A percentile compares a stretch with the other conserved stretches of the same genome.
Conservation (phyloP, 23 red algal genomes). For the Gracilaria gracilis region DNA sequence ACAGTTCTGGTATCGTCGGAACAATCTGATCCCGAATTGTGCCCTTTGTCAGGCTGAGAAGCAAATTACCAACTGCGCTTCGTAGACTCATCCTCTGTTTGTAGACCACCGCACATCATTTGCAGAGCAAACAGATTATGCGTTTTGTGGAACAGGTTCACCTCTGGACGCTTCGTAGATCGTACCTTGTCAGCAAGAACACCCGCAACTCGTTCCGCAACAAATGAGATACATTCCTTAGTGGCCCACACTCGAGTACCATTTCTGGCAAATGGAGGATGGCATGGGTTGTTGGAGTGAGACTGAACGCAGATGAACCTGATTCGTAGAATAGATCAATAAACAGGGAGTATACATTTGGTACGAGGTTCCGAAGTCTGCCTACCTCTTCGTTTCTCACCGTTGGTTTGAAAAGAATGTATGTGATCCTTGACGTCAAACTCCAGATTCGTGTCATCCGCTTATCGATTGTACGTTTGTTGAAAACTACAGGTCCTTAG, state of each 20-base stretch:
- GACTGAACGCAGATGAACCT: not conserved
- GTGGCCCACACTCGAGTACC: not conserved
- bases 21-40: not conserved
- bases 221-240: slow-evolving; percentile 12
- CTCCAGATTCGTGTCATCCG: not conserved
- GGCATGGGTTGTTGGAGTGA: slow-evolving; percentile 14
- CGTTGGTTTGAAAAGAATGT: not conserved
- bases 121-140: slow-evolving; percentile 12
- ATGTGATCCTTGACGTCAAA: slow-evolving; percentile 7
- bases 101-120: not conserved
- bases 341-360: not conserved
- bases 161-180: slow-evolving; percentile 11
- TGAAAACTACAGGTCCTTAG: not conserved
- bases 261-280: slow-evolving; percentile 29
- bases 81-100: not conserved
- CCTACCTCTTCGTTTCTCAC: not conserved
- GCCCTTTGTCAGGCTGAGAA: too few relatives aligned
- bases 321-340: not conserved
- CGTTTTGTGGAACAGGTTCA: slow-evolving; percentile 26
- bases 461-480: not conserved
- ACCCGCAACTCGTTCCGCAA: not conserved
- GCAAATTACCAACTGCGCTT: not conserved
- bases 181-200: not conserved
- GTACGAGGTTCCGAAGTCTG: not conserved
- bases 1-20: too few relatives aligned